phyloP scores from a whole-genome alignment of 352 stramenopile species.

The Phytophthora macrochlamydospora region DNA sequence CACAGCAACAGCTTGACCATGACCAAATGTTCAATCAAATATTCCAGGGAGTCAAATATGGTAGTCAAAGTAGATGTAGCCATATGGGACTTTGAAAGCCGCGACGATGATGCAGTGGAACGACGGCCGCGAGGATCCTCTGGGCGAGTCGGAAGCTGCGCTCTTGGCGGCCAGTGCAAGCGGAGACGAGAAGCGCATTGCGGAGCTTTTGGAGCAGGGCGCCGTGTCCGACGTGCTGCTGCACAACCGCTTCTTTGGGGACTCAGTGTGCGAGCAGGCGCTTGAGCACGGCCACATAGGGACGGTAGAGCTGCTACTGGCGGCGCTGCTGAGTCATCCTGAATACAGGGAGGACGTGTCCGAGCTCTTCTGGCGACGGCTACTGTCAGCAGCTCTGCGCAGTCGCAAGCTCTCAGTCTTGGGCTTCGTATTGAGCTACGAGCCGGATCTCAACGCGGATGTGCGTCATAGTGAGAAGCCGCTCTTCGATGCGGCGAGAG shows the following conservation, averaged over 20 bases:
- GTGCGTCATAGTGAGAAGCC: slow-evolving; percentile 36
- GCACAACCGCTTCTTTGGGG: slow-evolving; percentile 35
- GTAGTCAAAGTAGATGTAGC: background rate
- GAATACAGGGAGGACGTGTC: slow-evolving; percentile 19
- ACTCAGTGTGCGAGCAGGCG: slow-evolving; percentile 40
- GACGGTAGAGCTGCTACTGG: slow-evolving; percentile 30
- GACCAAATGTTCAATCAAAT: slow-evolving; percentile 1
- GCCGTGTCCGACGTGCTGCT: slow-evolving; percentile 12
- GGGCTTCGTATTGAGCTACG: slow-evolving; percentile 39
- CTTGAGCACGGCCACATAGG: slow-evolving; percentile 38
- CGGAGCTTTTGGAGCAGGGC: slow-evolving; percentile 16
- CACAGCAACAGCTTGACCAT: slow-evolving; percentile 86
- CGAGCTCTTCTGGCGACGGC: slow-evolving; percentile 34
- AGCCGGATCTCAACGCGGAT: slow-evolving; percentile 34
- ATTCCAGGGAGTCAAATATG: background rate
- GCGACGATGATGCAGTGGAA: slow-evolving; percentile 11
- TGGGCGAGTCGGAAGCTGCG: slow-evolving; percentile 17
- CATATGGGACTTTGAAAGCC: background rate
- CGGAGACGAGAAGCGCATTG: slow-evolving; percentile 20
- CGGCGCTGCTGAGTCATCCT: slow-evolving; percentile 4
- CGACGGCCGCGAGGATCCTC: slow-evolving; percentile 18
- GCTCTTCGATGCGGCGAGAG: slow-evolving; percentile 31
- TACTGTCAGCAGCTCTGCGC: slow-evolving; percentile 28
- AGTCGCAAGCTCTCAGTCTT: slow-evolving; percentile 28
- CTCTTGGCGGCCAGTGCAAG: slow-evolving; percentile 26